Evolutionary conservation across 1,139 yeast genomes (phyloP), one percentile per base, ranked within the genome.

Genomic region (Maudiozyma humilis): DNA sequence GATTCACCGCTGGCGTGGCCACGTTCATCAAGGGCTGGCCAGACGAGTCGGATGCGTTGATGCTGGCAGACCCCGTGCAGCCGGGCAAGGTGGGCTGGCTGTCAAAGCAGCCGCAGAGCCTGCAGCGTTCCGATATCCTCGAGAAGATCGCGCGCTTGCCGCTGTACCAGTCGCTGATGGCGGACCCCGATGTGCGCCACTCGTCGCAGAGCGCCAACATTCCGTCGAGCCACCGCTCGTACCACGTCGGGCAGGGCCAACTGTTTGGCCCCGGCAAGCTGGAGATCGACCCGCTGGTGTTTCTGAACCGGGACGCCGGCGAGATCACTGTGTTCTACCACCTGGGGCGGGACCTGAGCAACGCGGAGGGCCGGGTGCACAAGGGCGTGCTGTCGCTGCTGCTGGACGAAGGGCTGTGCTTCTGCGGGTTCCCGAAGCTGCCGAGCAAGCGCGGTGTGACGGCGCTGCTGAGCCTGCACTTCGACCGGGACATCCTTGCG

Each of bases 371-470:
- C 0, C 77, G 78, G 44, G 75, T 91, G 29, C 97, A 91, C 58
- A 89, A 91, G 52, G 98, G 98, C 0, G 71, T 89, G 3, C 66
- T 89, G 2, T 78, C 96, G 1, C 82, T 96, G 1, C 66, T 91
- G 32, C 57, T 91, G 40, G 98, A 91, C 62, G 98, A 91, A 61
- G 81, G 85, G 0, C 69, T 91, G 37, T 87, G 96, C 56, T 73
- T 79, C 38, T 85, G 95, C 57, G 97, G 96, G 16, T 91, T 88
- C 59, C 79, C 89, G 4, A 66, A 73, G 29, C 69, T 91, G n/a
- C 97, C 98, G 1, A 78, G 81, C 44, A 76, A 78, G 45, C 72
- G 82, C 44, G 97, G 97, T n/a, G 96, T 91, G 16, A 91, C 98
- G 1, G 98, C 95, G 0, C 73, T 73, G 41, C 68, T 91, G 37